phyloP scores from a whole-genome alignment of 2,329 filamentous ascomycete species.

The Magnaporthiopsis poae region DNA sequence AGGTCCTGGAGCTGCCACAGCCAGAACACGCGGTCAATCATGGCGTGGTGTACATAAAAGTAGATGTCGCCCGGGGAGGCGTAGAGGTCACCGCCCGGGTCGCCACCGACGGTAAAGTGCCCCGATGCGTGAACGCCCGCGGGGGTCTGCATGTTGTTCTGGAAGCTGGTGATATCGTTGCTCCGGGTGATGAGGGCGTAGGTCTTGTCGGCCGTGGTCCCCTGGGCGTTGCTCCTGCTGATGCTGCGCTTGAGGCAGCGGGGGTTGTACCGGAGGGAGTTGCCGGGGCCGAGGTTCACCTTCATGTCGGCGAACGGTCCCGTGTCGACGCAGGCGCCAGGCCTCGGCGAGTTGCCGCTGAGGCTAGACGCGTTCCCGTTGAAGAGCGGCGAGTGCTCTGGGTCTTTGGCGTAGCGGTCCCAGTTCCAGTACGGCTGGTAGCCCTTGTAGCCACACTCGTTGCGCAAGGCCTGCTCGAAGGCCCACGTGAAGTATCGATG shows the following conservation, averaged over 20 bases:
- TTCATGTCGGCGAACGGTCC: slow-evolving; percentile 21
- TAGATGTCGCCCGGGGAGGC: slow-evolving; percentile 23
- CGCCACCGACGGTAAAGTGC: slow-evolving; percentile 26
- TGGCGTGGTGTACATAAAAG: slow-evolving; percentile 25
- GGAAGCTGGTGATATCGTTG: slow-evolving; percentile 8
- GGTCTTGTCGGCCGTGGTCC: slow-evolving; percentile 16
- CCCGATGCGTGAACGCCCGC: slow-evolving; percentile 23
- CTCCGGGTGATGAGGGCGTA: slow-evolving; percentile 10
- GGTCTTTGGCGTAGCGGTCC: slow-evolving; percentile 21
- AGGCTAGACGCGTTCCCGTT: slow-evolving; percentile 32
- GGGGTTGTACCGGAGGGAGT: slow-evolving; percentile 22
- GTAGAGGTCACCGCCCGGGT: slow-evolving; percentile 25
- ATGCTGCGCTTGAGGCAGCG: slow-evolving; percentile 26
- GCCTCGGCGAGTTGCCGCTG: slow-evolving; percentile 22
- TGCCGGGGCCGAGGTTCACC: slow-evolving; percentile 22
- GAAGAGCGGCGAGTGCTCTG: slow-evolving; percentile 28
- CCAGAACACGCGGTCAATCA: slow-evolving; percentile 25
- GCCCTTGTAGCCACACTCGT: slow-evolving; percentile 26
- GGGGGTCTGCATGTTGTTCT: slow-evolving; percentile 22
- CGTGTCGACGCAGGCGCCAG: slow-evolving; percentile 20
- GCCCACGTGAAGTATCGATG: slow-evolving; percentile 23
- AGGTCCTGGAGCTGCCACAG: slow-evolving; percentile 27
- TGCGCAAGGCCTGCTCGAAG: slow-evolving; percentile 25
- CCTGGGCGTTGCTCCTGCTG: slow-evolving; percentile 12
- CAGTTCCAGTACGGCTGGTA: slow-evolving; percentile 31